Conservation (phyloP, 225 moss, liverwort and hornwort genomes). For the Thuidium tamariscinum region DNA sequence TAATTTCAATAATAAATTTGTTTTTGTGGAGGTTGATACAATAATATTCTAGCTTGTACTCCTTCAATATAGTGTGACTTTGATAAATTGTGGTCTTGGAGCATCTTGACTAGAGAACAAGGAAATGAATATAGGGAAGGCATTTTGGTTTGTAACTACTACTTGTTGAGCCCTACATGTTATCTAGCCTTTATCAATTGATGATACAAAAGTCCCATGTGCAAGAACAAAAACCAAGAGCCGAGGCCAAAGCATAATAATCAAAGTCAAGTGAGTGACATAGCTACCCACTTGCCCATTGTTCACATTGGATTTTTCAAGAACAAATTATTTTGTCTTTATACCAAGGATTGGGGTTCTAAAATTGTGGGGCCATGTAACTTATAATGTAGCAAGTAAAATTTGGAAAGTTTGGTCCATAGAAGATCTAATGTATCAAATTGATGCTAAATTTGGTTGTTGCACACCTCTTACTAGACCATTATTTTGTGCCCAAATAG, state of each 20-base stretch:
- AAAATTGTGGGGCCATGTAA: fast-evolving
- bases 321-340: neutral
- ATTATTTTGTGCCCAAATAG: fast-evolving
- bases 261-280: fast-evolving
- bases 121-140: too few relatives aligned
- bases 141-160: too few relatives aligned
- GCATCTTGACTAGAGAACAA: too few relatives aligned
- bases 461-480: fast-evolving
- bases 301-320: fast-evolving
- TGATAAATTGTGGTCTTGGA: too few relatives aligned
- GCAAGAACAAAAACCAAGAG: fast-evolving
- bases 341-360: fast-evolving
- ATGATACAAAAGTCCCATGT: fast-evolving
- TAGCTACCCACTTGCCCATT: fast-evolving
- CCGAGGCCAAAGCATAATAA: too few relatives aligned
- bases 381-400: fast-evolving
- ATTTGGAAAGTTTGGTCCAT: fast-evolving
- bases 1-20: neutral
- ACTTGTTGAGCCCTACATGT: fast-evolving
- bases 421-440: fast-evolving
- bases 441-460: fast-evolving
- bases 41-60: neutral
- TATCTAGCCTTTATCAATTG: fast-evolving
- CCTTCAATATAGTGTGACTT: neutral
- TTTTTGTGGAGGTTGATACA: neutral